Evolutionary conservation across 768 basidiomycete genomes (phyloP), one percentile per base, ranked within the genome.

Genomic region (Jaapia argillacea): DNA sequence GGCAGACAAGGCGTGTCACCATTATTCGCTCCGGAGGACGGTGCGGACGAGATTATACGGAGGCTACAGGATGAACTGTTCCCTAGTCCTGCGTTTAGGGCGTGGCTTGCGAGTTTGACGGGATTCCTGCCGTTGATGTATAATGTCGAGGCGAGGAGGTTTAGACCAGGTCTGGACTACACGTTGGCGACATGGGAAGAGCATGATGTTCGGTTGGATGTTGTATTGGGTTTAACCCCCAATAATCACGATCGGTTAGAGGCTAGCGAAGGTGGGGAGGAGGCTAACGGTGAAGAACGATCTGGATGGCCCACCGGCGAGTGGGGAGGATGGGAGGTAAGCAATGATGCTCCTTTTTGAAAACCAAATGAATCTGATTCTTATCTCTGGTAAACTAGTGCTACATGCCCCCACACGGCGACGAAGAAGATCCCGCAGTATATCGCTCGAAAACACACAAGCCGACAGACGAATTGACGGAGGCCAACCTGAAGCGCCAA

Each of bases 271-370:
- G 43, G 13, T 26, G 39, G 35, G 38, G 42, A 48, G 16, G 52
- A 50, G 13, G 55, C 64, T 44, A 51, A 60, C 37, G 23, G 50
- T 16, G 23, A 50, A 26, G 57, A 65, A 35, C 53, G 56, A 23
- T 58, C 56, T 23, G 78, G 77, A 12, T 87, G 86, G 86, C 70
- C 76, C 55, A 69, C 69, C 13, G 82, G 83, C 7, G 79, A 79
- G 49, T 88, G 81, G 77, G 94, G 94, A 37, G 94, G 88, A 13
- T 97, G 93, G 92, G 92, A 97, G 74, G 88, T 86, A 46, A 38
- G 72, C 57, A 36, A 45, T 41, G 38, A 14, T 28, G 38, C 24
- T 41, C 20, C 10, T 10, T 38, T 7, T 38, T 38, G 7, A 16
- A 33, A 10, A 33, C 16, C 28, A 38, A 10, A 7, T 38, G 31